Evolutionary conservation across 345 rosid genomes (phyloP).

Genomic region (Durio zibethinus): DNA sequence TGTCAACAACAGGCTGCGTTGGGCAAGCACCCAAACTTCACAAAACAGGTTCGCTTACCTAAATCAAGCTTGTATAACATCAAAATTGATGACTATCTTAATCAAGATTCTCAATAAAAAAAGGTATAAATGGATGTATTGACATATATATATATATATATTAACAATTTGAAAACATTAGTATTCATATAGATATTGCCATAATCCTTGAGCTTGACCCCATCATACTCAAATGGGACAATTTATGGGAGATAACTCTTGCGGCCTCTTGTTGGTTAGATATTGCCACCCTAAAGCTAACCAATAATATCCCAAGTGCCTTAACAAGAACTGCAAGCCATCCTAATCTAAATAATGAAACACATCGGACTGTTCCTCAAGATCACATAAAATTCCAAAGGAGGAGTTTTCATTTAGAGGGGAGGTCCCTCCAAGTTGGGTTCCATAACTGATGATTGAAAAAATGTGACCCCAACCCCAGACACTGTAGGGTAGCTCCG

Average conservation of each 20-base stretch:
- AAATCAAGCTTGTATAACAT: neutral
- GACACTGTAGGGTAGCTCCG: neutral
- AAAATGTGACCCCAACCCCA: neutral
- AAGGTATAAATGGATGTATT: too few species aligned
- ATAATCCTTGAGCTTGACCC: too few species aligned
- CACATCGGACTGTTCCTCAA: neutral
- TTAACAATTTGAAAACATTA: neutral
- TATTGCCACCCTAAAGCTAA: neutral
- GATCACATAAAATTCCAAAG: neutral
- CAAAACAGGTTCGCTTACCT: neutral
- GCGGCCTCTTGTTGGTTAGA: neutral
- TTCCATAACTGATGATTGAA: neutral
- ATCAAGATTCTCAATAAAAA: too few species aligned
- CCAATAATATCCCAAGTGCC: neutral
- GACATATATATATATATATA: neutral
- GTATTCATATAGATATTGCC: too few species aligned
- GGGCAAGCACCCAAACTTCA: neutral
- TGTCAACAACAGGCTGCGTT: neutral
- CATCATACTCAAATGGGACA: neutral
- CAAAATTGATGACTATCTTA: neutral
- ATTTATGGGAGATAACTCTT: neutral
- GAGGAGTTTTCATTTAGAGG: neutral
- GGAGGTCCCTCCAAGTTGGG: constrained; percentile 6
- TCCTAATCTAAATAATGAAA: constrained; percentile 1
- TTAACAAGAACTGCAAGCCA: neutral